phyloP scores from a whole-genome alignment of 192 early-diverging fungal genomes.

The Coemansia sp. region DNA sequence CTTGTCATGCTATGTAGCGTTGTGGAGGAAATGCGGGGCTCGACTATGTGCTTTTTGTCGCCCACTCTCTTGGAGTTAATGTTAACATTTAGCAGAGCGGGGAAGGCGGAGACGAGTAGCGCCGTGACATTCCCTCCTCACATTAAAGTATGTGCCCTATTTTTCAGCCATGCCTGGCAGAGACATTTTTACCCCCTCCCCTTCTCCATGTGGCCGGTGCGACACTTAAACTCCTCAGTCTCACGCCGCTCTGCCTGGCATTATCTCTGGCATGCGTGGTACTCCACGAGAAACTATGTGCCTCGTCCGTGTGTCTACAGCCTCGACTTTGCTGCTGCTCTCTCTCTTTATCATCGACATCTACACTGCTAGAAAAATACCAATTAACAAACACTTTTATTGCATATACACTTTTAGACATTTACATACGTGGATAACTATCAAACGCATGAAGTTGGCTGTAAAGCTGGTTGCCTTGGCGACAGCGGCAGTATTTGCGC shows the following conservation, averaged over 20 bases:
- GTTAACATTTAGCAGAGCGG: not conserved
- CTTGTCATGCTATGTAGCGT: not conserved
- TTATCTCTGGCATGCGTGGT: not conserved
- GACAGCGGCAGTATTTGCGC: slow-evolving; percentile 12
- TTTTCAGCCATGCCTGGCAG: slow-evolving; percentile 14
- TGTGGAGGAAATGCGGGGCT: slow-evolving; percentile 1
- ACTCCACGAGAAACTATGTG: not conserved
- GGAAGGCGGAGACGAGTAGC: slow-evolving; percentile 2
- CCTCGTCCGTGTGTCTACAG: not conserved
- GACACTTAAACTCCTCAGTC: not conserved
- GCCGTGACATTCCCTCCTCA: not conserved
- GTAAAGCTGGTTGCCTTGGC: slow-evolving; percentile 17
- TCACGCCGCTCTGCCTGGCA: slow-evolving; percentile 3
- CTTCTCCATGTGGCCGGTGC: slow-evolving; percentile 5
- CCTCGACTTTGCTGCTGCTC: not conserved
- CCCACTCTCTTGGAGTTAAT: not conserved
- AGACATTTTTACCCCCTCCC: slow-evolving; percentile 6
- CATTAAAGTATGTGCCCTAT: not conserved
- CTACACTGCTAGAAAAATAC: not conserved
- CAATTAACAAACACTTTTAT: not conserved
- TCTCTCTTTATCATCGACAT: not conserved
- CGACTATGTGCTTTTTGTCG: slow-evolving; percentile 2
- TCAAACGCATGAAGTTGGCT: slow-evolving; percentile 22
- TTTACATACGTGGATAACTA: not conserved
- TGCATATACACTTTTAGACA: not conserved